A percentile compares a stretch with the other conserved stretches of the same genome.
phyloP scores from a whole-genome alignment of 2,329 filamentous ascomycete species.

The Penicillium sp. region DNA sequence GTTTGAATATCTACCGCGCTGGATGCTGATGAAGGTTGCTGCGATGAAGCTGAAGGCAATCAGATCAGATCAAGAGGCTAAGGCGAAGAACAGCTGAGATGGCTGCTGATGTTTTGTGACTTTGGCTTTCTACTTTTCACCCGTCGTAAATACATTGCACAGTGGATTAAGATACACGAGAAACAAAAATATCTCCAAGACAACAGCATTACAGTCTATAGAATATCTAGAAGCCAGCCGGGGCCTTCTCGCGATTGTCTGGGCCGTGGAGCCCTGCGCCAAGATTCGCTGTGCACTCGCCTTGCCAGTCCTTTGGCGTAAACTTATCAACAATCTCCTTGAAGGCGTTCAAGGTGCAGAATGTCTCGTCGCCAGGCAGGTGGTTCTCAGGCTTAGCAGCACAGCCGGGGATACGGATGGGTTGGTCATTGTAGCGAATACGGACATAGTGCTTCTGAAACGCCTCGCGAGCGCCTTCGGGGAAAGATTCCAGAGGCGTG shows the following conservation, averaged over 20 bases:
- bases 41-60: slow-evolving; percentile 8
- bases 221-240: slow-evolving; percentile 31
- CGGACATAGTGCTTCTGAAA: slow-evolving; percentile 70
- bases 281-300: slow-evolving; percentile 52
- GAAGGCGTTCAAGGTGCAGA: slow-evolving; percentile 88
- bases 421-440: slow-evolving; percentile 78
- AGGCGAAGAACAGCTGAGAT: slow-evolving; percentile 6
- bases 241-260: slow-evolving; percentile 29
- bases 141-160: not conserved
- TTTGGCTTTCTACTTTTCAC: not conserved
- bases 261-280: slow-evolving; percentile 47
- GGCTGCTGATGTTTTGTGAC: not conserved
- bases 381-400: slow-evolving; percentile 63
- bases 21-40: slow-evolving; percentile 12
- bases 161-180: not conserved
- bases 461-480: slow-evolving; percentile 21
- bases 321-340: slow-evolving; percentile 86
- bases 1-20: slow-evolving; percentile 15
- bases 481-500: slow-evolving; percentile 25
- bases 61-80: slow-evolving; percentile 7
- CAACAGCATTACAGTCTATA: slow-evolving; percentile 4
- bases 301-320: slow-evolving; percentile 70
- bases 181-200: not conserved
- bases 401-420: slow-evolving; percentile 76
- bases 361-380: slow-evolving; percentile 72